phyloP scores from a whole-genome alignment of 768 basidiomycete species.

The Omphalotus guepiniiformis region DNA sequence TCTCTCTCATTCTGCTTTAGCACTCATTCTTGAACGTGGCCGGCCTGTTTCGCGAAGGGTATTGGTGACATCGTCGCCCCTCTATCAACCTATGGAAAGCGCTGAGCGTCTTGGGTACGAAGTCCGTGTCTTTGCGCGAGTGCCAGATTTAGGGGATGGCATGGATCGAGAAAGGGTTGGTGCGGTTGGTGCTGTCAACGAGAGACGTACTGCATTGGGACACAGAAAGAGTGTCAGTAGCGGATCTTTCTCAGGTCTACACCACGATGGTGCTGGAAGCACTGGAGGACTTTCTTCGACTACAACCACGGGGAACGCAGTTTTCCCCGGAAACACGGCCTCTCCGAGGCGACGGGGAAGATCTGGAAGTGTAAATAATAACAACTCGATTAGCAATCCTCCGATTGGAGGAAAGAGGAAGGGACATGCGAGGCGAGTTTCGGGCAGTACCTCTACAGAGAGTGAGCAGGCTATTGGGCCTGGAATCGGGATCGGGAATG shows the following conservation, averaged over 20 bases:
- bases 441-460: slow-evolving; percentile 28
- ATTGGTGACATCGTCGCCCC: slow-evolving; percentile 75
- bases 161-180: slow-evolving; percentile 45
- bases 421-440: slow-evolving; percentile 25
- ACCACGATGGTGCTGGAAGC: slow-evolving; percentile 7
- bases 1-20: slow-evolving; percentile 74
- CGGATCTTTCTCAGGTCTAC: slow-evolving; percentile 1
- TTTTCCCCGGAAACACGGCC: slow-evolving; percentile 6
- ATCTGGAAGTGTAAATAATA: slow-evolving; percentile 12
- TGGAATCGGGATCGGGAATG: slow-evolving; percentile 16
- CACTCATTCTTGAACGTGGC: slow-evolving; percentile 78
- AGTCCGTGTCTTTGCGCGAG: slow-evolving; percentile 63
- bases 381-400: not conserved
- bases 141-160: slow-evolving; percentile 64
- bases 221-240: slow-evolving; percentile 22
- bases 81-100: slow-evolving; percentile 77
- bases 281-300: slow-evolving; percentile 8
- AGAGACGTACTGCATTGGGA: slow-evolving; percentile 4
- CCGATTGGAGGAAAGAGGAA: slow-evolving; percentile 14
- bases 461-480: slow-evolving; percentile 25
- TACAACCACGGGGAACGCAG: slow-evolving; percentile 23
- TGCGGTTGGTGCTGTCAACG: slow-evolving; percentile 16
- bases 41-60: slow-evolving; percentile 71
- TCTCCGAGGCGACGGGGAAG: slow-evolving; percentile 9
- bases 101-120: slow-evolving; percentile 74